Conservation (phyloP, 805 yeast species). For the Kodamaea restingae region DNA sequence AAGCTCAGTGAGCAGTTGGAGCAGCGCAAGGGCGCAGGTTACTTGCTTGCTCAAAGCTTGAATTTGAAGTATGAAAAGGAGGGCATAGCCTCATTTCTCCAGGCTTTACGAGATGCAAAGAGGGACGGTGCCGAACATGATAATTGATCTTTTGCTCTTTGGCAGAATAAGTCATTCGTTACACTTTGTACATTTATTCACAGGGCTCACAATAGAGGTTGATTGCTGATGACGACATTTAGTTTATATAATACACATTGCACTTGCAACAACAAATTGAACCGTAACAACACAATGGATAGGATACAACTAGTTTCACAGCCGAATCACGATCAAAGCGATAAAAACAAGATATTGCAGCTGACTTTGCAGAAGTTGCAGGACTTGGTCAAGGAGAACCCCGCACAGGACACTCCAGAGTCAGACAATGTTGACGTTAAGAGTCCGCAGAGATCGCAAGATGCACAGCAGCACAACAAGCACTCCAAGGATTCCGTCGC, state of each 20-base stretch:
- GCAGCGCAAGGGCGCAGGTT: conserved; percentile 42
- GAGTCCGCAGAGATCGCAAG: neutral
- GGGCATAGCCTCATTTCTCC: conserved; percentile 49
- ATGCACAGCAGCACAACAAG: neutral
- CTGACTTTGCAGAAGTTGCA: conserved; percentile 24
- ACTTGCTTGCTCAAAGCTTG: conserved; percentile 44
- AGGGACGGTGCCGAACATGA: conserved; percentile 10
- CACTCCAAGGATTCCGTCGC: neutral
- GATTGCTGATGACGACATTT: conserved; percentile 1
- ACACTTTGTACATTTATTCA: too few relatives aligned
- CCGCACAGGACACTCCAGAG: neutral
- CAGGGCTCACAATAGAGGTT: conserved; percentile 1
- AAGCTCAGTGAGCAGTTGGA: conserved; percentile 41
- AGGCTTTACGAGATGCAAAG: conserved; percentile 34
- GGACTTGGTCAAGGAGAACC: conserved; percentile 19
- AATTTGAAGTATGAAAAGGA: conserved; percentile 52
- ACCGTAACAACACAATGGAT: conserved; percentile 11
- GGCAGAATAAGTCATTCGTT: too few relatives aligned
- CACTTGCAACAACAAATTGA: neutral
- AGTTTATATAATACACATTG: neutral
- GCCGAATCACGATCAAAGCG: conserved; percentile 10
- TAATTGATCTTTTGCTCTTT: too few relatives aligned
- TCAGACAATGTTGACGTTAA: neutral
- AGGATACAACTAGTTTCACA: conserved; percentile 28
- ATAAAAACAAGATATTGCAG: neutral